Evolutionary conservation across 495 filamentous ascomycete species (phyloP).

Genomic region (Aspergillus saccharolyticus): DNA sequence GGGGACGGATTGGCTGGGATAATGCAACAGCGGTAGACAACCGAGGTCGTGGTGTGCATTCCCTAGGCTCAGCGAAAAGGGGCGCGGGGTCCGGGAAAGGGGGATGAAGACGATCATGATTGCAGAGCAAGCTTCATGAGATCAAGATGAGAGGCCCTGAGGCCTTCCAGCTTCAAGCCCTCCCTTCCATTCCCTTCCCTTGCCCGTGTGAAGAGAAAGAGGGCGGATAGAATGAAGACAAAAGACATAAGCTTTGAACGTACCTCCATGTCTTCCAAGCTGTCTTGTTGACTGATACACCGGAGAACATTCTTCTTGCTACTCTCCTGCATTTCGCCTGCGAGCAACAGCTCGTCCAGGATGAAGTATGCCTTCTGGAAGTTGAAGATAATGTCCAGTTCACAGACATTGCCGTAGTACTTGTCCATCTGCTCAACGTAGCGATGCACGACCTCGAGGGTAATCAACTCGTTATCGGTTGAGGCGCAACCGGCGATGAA

Average conservation of each 20-base stretch:
- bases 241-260: slow-evolving; percentile 36
- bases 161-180: not conserved
- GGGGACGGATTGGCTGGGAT: too few species aligned
- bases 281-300: slow-evolving; percentile 92
- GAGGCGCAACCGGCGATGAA: slow-evolving; percentile 96
- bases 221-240: not conserved
- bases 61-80: not conserved
- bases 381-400: slow-evolving; percentile 99
- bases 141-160: not conserved
- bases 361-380: slow-evolving; percentile 99
- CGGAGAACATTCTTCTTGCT: slow-evolving; percentile 97
- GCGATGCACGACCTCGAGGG: slow-evolving; percentile 95
- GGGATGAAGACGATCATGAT: not conserved
- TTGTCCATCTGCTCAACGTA: slow-evolving; percentile 99
- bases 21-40: not conserved
- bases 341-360: slow-evolving; percentile 90
- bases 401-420: slow-evolving; percentile 99
- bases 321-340: slow-evolving; percentile 97
- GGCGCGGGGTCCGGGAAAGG: too few species aligned
- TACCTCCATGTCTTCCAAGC: slow-evolving; percentile 96
- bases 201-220: not conserved
- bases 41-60: not conserved
- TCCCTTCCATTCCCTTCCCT: not conserved
- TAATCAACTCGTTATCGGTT: slow-evolving; percentile 96
- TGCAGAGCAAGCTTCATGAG: not conserved